Evolutionary conservation across 2,329 filamentous ascomycete genomes (phyloP), one percentile per base, ranked within the genome.

Genomic region (Cytospora chrysosperma): DNA sequence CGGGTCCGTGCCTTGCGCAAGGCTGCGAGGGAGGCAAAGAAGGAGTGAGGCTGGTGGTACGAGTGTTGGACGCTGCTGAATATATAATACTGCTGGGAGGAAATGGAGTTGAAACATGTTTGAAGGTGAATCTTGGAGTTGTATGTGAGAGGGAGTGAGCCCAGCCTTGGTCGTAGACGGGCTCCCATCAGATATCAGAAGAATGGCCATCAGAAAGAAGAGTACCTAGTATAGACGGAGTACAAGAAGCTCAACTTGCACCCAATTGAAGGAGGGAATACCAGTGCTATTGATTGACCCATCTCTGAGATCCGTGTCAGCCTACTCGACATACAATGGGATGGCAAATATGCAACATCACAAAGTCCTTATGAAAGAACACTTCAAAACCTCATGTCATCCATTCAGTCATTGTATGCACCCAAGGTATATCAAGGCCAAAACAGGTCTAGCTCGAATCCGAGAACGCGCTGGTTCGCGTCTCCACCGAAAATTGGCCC

Each of bases 1-100:
- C 87, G 93, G 70, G 89, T 84, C 75, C 84, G 93, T 62, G 93
- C 93, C 49, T 78, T 97, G 73, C 88, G 84, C 74, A 97, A 97
- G 83, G 88, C 87, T 4, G 92, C 91, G 71, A 86, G 92, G 53
- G 91, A 96, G 61, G 88, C 86, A 12, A 92, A 92, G 84, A 91
- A 91, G 78, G 69, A 64, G 21, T 67, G 50, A 37, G 21, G 17
- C 2, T 26, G 15, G 8, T 32, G 51, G 17, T n/a, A 17, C 12
- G 28, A 28, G 7, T 15, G n/a, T 43, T 32, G 26, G 52, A 61
- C 4, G 37, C 32, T 40, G 53, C n/a, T 4, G 12, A 32, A 28
- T 24, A 10, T 47, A 47, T 12, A 21, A 47, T 24, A 7, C n/a
- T 9, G 13, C 9, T 24, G 8, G n/a, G 43, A 47, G n/a, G 43